Evolutionary conservation across 2,329 filamentous ascomycete species (phyloP), one percentile per base, ranked within the genome.

Genomic region (Neoarthrinium moseri): DNA sequence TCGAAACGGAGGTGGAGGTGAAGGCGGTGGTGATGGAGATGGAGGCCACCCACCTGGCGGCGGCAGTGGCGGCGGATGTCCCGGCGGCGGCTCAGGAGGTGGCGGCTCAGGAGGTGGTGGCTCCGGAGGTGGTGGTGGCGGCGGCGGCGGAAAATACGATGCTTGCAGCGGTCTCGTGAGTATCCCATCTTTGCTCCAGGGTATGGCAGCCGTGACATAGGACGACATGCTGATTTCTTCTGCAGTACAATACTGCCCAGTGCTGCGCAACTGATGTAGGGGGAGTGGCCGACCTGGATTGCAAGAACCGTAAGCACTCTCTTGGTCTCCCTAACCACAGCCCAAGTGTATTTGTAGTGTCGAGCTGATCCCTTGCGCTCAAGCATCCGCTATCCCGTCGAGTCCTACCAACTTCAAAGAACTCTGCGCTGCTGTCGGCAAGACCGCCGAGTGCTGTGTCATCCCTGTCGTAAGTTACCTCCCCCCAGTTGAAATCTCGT

Each of bases 241-340:
- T n/a, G n/a, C n/a, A n/a, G n/a, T 46, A 46, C 45, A 17, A n/a
- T 29, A 29, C 17, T 24, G 37, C 45, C 8, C 45, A 46, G 45
- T 46, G 45, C 45, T 46, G 45, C n/a, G 36, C 45, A 18, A 42
- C 38, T 29, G 37, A 41, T 32, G 36, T 46, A 11, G 21, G 26
- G 13, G 45, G 45, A 15, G 30, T 46, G 24, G 45, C 37, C 15
- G 45, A 36, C 18, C 38, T 46, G 13, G 38, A 46, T 32, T 46
- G 45, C 32, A 38, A 23, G 15, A 26, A 24, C 30, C 37, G 45
- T 46, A 34, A 35, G 45, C 23, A 13, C 22, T 20, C 6, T 29
- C 12, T 23, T 32, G 12, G 10, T 24, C 6, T n/a, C 10, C 4
- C 10, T 15, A 15, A 7, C 10, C 10, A 10, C 18, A 17, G 10